Evolutionary conservation across 106 monocot species (phyloP).

Genomic region (Narthecium ossifragum): DNA sequence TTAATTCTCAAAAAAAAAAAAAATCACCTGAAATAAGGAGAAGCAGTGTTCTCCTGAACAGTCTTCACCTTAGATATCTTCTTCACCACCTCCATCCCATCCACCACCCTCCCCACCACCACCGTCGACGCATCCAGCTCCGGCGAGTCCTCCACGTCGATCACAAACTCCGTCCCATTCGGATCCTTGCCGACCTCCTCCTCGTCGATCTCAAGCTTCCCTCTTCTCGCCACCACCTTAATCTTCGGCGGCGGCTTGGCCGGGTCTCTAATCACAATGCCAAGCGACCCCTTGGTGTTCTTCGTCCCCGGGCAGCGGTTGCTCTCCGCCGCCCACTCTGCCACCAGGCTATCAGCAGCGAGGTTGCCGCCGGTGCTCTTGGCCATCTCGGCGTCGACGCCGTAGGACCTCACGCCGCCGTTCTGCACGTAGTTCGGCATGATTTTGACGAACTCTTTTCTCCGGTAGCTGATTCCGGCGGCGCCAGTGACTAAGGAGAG

Average conservation of each 20-base stretch:
- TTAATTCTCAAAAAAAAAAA: background rate
- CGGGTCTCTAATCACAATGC: constrained; percentile 54
- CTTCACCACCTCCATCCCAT: constrained; percentile 62
- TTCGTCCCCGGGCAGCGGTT: constrained; percentile 18
- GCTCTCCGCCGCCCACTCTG: constrained; percentile 33
- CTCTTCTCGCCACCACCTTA: constrained; percentile 57
- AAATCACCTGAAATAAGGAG: constrained; percentile 65
- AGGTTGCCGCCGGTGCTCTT: constrained; percentile 10
- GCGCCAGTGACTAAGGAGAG: constrained; percentile 29
- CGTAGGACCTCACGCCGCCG: constrained; percentile 48
- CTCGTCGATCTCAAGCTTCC: constrained; percentile 59
- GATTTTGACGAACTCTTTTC: constrained; percentile 68
- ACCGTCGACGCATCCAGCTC: constrained; percentile 39
- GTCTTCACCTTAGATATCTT: constrained; percentile 46
- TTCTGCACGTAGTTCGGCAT: constrained; percentile 54
- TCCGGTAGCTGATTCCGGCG: constrained; percentile 41
- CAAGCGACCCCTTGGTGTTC: constrained; percentile 37
- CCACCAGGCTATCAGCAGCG: constrained; percentile 14
- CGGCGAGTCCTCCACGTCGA: constrained; percentile 36
- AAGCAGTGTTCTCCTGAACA: constrained; percentile 56
- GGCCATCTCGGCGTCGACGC: constrained; percentile 43
- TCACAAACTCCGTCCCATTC: constrained; percentile 69
- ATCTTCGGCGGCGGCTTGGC: constrained; percentile 40
- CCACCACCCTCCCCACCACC: constrained; percentile 49
- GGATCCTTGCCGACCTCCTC: constrained; percentile 45